A percentile compares a stretch with the other conserved stretches of the same genome.
Evolutionary conservation across 1,139 yeast species (phyloP).

Genomic region (Hemisphaericaspora xylanilytica): DNA sequence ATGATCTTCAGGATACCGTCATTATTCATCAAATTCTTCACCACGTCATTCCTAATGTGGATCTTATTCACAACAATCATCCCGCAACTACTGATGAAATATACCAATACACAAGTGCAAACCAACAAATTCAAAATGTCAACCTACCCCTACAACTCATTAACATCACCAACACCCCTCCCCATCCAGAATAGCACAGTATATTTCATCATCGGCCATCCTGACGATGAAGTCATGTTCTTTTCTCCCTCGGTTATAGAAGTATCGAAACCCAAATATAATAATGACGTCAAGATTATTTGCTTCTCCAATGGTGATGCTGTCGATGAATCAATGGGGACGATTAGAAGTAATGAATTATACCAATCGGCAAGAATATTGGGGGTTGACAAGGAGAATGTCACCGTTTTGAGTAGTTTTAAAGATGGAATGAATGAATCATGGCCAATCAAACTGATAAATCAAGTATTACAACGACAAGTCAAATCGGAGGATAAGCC

Average conservation of each 20-base stretch:
- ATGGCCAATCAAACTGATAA: slow-evolving; percentile 59
- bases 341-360: slow-evolving; percentile 58
- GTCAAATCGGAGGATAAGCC: slow-evolving; percentile 12
- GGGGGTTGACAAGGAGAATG: slow-evolving; percentile 47
- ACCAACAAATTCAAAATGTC: slow-evolving; percentile 22
- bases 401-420: slow-evolving; percentile 45
- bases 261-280: slow-evolving; percentile 44
- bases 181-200: slow-evolving; percentile 37
- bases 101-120: slow-evolving; percentile 27
- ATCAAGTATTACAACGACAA: slow-evolving; percentile 22
- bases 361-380: slow-evolving; percentile 53
- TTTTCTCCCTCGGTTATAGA: slow-evolving; percentile 77
- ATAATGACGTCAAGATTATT: slow-evolving; percentile 54
- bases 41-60: slow-evolving; percentile 35
- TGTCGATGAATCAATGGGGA: slow-evolving; percentile 66
- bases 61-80: slow-evolving; percentile 37
- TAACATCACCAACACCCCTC: slow-evolving; percentile 35
- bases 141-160: slow-evolving; percentile 37
- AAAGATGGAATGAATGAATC: slow-evolving; percentile 69
- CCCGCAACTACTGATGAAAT: slow-evolving; percentile 37
- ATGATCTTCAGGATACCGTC: slow-evolving; percentile 17
- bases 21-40: slow-evolving; percentile 18
- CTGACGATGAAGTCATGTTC: slow-evolving; percentile 99
- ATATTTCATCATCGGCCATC: slow-evolving; percentile 81
- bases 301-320: slow-evolving; percentile 79